A percentile compares a stretch with the other conserved stretches of the same genome.
These are phyloP conservation scores for Talaromyces sp. DNA, from an alignment of 2,329 filamentous ascomycete species.

Conservation along the genomic window DNA sequence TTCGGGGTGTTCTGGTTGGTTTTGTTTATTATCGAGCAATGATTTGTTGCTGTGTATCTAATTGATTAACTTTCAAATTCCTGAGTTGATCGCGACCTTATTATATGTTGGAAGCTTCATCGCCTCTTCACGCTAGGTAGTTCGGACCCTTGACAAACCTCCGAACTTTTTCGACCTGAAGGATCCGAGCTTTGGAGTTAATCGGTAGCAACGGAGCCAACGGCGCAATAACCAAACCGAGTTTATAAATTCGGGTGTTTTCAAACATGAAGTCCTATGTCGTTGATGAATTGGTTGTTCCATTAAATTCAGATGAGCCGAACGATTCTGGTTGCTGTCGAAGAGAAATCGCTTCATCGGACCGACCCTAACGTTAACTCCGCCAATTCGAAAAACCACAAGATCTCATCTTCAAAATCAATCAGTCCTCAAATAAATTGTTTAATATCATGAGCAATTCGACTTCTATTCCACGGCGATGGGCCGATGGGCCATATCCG, in stretches of 20 bases:
- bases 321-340: background rate
- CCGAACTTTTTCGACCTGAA: background rate
- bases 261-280: background rate
- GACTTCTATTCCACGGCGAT: background rate
- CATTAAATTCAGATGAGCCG: background rate
- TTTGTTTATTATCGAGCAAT: background rate
- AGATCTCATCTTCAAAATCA: background rate
- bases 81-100: background rate
- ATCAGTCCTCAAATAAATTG: background rate
- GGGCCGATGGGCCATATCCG: slow-evolving; percentile 12
- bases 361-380: background rate
- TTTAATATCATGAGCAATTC: background rate
- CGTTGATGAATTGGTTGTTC: background rate
- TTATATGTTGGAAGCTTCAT: background rate
- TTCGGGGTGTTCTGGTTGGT: background rate
- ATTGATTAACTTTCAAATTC: background rate
- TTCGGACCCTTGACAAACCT: slow-evolving; percentile 3
- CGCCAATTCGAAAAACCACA: background rate
- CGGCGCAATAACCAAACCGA: background rate
- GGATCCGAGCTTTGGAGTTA: background rate
- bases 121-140: slow-evolving; percentile 4
- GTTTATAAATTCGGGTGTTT: background rate
- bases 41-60: background rate
- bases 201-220: slow-evolving; percentile 5
- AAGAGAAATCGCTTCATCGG: background rate